phyloP scores from a whole-genome alignment of 2,329 filamentous ascomycete species.

The Fusarium palustre region DNA sequence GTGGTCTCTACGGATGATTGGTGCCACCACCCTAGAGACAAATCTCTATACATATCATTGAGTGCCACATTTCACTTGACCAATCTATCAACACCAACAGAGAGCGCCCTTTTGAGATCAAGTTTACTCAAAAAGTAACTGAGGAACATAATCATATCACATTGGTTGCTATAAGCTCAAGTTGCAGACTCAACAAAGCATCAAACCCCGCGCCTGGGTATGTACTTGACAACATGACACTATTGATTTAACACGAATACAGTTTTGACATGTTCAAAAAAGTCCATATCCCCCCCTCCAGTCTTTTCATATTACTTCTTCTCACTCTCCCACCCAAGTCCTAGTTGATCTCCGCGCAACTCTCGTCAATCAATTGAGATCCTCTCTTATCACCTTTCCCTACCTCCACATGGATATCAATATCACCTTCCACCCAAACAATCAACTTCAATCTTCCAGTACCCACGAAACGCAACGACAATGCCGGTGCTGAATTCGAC shows the following conservation, averaged over 20 bases:
- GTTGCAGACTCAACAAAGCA: neutral
- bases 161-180: neutral
- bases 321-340: rapidly evolving
- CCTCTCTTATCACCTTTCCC: neutral
- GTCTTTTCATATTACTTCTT: neutral
- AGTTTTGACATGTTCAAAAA: neutral
- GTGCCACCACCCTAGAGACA: neutral
- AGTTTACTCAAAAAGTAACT: neutral
- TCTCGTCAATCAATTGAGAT: neutral
- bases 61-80: neutral
- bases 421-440: neutral
- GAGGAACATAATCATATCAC: neutral
- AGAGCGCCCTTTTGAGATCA: neutral
- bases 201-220: neutral
- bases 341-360: neutral
- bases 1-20: neutral
- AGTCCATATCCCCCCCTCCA: neutral
- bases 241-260: neutral
- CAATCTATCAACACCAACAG: no score
- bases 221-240: neutral
- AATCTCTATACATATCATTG: neutral
- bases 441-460: neutral
- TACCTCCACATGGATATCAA: no score
- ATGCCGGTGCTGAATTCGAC: neutral
- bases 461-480: neutral